phyloP scores from a whole-genome alignment of 768 basidiomycete genomes.

The Calocera viscosa region DNA sequence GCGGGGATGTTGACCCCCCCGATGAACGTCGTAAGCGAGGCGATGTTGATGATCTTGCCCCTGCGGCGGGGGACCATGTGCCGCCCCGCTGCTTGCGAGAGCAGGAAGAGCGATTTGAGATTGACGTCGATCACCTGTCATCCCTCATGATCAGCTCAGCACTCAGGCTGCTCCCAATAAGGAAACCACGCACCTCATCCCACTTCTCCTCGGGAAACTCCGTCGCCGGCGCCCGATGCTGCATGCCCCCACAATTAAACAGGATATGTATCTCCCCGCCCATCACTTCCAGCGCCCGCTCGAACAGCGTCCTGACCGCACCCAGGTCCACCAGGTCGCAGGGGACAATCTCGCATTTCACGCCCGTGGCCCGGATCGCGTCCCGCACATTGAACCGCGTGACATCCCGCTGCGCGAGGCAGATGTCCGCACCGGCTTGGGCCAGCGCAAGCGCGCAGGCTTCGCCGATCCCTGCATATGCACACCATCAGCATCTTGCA shows the following conservation, averaged over 20 bases:
- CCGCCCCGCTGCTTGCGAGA: slow-evolving; percentile 68
- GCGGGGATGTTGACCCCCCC: slow-evolving; percentile 69
- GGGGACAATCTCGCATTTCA: slow-evolving; percentile 32
- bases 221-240: slow-evolving; percentile 45
- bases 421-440: slow-evolving; percentile 43
- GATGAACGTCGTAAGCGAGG: slow-evolving; percentile 45
- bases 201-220: slow-evolving; percentile 55
- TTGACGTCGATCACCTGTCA: slow-evolving; percentile 64
- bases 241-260: slow-evolving; percentile 58
- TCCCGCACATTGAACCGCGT: slow-evolving; percentile 28
- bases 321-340: slow-evolving; percentile 45
- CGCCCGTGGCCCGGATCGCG: slow-evolving; percentile 22
- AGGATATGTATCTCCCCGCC: slow-evolving; percentile 47
- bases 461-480: slow-evolving; percentile 39
- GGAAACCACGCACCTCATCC: slow-evolving; percentile 43
- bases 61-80: slow-evolving; percentile 63
- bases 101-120: slow-evolving; percentile 74
- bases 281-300: slow-evolving; percentile 38
- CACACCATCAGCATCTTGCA: not conserved
- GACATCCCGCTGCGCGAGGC: slow-evolving; percentile 37
- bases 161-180: not conserved
- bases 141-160: no score
- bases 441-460: slow-evolving; percentile 45
- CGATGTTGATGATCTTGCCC: slow-evolving; percentile 62
- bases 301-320: slow-evolving; percentile 39